Percentiles rank a stretch among this genome's conserved stretches.
Evolutionary conservation across 148 eudicot genomes (phyloP).

Genomic region (Oxyria digyna): DNA sequence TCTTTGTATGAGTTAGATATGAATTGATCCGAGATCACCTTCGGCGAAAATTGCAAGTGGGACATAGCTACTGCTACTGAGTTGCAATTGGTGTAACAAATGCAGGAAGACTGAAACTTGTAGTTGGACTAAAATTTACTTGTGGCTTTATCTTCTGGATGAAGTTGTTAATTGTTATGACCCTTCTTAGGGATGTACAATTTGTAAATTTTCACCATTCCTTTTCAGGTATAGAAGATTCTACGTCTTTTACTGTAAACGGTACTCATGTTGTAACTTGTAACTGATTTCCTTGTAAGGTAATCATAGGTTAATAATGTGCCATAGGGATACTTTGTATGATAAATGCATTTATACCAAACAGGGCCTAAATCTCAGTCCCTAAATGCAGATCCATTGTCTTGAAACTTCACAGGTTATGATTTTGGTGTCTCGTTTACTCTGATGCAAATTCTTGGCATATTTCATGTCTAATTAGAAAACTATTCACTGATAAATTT

Average conservation of each 20-base stretch:
- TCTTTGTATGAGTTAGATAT: neutral
- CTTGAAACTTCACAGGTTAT: neutral
- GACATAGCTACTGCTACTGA: neutral
- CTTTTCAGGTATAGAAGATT: neutral
- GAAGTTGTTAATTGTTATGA: too few species aligned
- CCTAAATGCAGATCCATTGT: neutral
- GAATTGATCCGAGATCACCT: neutral
- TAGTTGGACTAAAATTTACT: neutral
- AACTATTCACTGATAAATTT: neutral
- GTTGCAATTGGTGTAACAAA: neutral
- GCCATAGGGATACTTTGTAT: too few species aligned
- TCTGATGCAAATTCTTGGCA: neutral
- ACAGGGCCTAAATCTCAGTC: too few species aligned
- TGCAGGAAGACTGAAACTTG: neutral
- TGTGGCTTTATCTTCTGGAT: neutral
- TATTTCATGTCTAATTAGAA: neutral
- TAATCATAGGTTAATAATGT: too few species aligned
- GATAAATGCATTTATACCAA: too few species aligned
- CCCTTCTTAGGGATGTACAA: neutral
- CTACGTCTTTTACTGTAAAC: neutral
- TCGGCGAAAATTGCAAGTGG: neutral
- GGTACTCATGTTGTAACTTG: too few species aligned
- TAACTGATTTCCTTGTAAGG: too few species aligned
- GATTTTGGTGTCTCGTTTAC: neutral
- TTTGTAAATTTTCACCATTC: neutral